These are phyloP conservation scores for Penicillium crystallinum DNA, from an alignment of 495 filamentous ascomycete species.

Conservation along the genomic window DNA sequence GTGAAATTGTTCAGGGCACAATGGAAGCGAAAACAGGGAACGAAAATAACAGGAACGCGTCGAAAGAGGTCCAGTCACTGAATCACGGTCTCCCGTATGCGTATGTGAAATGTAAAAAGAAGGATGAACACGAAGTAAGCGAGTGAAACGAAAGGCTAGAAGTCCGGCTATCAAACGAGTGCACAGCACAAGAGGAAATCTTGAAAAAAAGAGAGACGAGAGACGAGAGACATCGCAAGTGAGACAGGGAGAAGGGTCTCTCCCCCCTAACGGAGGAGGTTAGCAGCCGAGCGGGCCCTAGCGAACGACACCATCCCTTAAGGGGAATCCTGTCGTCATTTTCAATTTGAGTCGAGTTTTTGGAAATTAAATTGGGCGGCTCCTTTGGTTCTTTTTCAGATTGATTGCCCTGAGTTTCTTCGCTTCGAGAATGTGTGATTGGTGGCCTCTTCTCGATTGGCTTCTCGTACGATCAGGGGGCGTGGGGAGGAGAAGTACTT, in stretches of 20 bases:
- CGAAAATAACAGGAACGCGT: background rate
- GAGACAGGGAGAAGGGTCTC: slow-evolving; percentile 13
- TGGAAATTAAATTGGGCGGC: background rate
- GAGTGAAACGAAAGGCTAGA: slow-evolving; percentile 10
- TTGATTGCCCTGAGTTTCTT: background rate
- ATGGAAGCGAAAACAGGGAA: background rate
- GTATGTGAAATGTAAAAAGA: background rate
- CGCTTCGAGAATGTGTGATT: too few relatives aligned
- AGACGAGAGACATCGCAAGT: slow-evolving; percentile 6
- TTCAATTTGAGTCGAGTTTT: slow-evolving; percentile 1
- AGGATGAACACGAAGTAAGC: background rate
- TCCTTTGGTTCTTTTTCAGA: background rate
- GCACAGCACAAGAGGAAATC: slow-evolving; percentile 17
- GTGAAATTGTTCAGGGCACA: background rate
- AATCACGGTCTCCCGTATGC: too few relatives aligned
- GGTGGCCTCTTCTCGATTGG: background rate
- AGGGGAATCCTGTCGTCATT: slow-evolving; percentile 13
- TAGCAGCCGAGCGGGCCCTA: background rate
- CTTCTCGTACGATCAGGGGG: too few relatives aligned
- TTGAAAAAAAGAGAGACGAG: background rate
- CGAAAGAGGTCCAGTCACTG: background rate
- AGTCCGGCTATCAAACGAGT: slow-evolving; percentile 13
- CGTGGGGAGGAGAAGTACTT: too few relatives aligned
- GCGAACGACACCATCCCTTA: slow-evolving; percentile 8
- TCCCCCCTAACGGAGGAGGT: slow-evolving; percentile 13